phyloP scores from a whole-genome alignment of 805 yeast genomes.

The Candida rishiriensis region DNA sequence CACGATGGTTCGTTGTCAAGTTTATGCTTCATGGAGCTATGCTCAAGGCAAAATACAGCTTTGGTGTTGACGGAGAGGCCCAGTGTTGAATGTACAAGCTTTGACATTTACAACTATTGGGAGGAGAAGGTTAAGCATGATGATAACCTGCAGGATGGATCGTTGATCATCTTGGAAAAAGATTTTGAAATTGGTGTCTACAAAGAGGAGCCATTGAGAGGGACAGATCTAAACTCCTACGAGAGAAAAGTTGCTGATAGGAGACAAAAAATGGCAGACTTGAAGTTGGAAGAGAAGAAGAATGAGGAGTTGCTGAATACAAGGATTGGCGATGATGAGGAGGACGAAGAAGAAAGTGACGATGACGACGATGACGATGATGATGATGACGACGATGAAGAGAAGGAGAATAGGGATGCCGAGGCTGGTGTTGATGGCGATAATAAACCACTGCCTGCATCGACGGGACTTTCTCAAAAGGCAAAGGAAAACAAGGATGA shows the following conservation, averaged over 20 bases:
- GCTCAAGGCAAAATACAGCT: conserved; percentile 62
- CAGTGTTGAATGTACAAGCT: conserved; percentile 42
- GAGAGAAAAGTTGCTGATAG: conserved; percentile 41
- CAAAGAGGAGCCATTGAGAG: conserved; percentile 46
- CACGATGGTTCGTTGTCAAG: conserved; percentile 60
- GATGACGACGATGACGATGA: conserved; percentile 14
- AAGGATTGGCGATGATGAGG: conserved; percentile 26
- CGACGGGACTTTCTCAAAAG: conserved; percentile 6
- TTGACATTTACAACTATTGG: conserved; percentile 53
- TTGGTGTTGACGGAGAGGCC: conserved; percentile 71
- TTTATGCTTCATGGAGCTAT: conserved; percentile 48
- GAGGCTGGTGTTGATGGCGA: conserved; percentile 28
- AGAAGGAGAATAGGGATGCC: conserved; percentile 10
- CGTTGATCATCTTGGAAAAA: conserved; percentile 50
- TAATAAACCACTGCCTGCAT: conserved; percentile 12
- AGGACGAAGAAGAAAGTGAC: conserved; percentile 22
- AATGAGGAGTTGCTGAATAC: conserved; percentile 28
- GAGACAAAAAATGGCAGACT: conserved; percentile 36
- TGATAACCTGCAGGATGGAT: conserved; percentile 51
- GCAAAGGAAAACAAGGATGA: conserved; percentile 18
- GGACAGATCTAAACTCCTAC: conserved; percentile 47
- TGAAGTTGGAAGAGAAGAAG: conserved; percentile 28
- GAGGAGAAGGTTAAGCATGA: conserved; percentile 34
- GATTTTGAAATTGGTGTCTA: conserved; percentile 30
- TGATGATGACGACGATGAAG: conserved; percentile 15